A percentile compares a stretch with the other conserved stretches of the same genome.
These are phyloP conservation scores for Myriosclerotinia curreyana DNA, from an alignment of 2,329 filamentous ascomycete genomes.

Conservation along the genomic window DNA sequence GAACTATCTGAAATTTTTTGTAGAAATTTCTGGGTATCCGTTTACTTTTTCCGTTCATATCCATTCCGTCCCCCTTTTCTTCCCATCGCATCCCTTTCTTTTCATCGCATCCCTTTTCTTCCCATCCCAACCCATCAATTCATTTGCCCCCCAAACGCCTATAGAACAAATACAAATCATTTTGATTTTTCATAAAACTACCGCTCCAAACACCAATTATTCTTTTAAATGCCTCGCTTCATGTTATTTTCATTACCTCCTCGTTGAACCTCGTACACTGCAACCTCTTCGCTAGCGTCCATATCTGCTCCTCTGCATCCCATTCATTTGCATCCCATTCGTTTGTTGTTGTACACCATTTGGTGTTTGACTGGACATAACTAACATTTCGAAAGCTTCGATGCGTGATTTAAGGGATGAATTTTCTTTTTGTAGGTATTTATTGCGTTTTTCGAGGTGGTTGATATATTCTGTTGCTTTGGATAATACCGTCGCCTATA, in stretches of 20 bases:
- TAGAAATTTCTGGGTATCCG: constrained; percentile 17
- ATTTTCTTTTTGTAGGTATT: constrained; percentile 78
- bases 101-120: neutral
- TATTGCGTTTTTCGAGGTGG: constrained; percentile 87
- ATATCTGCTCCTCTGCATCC: constrained; percentile 15
- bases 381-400: constrained; percentile 73
- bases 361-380: constrained; percentile 53
- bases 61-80: neutral
- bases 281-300: neutral
- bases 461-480: constrained; percentile 96
- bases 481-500: constrained; percentile 58
- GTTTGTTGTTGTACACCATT: constrained; percentile 1
- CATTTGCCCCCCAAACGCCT: neutral
- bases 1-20: constrained; percentile 4
- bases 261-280: neutral
- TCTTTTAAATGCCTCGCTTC: constrained; percentile 1
- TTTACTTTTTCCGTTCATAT: neutral
- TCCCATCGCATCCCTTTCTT: neutral
- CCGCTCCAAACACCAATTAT: constrained; percentile 8
- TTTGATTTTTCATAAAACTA: neutral
- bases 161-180: neutral
- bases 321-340: constrained; percentile 14
- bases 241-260: constrained; percentile 1
- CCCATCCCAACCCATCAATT: neutral
- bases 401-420: constrained; percentile 71